Base-by-base conservation (phyloP, 768 basidiomycete species). In the Mrakia gelida region DNA sequence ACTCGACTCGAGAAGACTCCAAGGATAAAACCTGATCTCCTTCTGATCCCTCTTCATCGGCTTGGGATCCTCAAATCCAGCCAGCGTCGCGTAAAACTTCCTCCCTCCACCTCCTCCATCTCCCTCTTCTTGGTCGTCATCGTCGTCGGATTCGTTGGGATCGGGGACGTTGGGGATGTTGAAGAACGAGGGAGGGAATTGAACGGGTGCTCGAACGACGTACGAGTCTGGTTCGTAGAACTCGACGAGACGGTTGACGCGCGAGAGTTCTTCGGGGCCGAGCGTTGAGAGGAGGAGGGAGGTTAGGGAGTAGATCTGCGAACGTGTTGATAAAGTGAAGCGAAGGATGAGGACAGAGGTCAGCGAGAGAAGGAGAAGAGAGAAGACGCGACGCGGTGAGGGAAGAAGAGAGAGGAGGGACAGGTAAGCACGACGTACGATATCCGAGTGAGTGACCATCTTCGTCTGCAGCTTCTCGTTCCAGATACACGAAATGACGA, bases 401-500 rank as follows among this genome's bases (percentile, higher is more conserved):
- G 38, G 23, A 26, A 10, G 34, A 67, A 34, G 26, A 26, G 10
- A 54, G 43, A 34, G 3, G 45, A 49, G 9, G 43, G 26, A n/a
- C 4, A 10, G 45, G 28, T n/a, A 21, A 23, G 38, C 3, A 26
- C 18, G 49, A 54, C 49, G 49, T 10, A 73, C 56, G 56, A 73
- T 45, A 45, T 73, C 71, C 11, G 71, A 30, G 49, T 54, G 32
- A 2, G 71, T 73, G 52, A 73, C 49, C 15, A 73, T 52, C 5
- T 34, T 28, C 5, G 26, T 23, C 52, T 56, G 26, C 13, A 61
- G n/a, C 32, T 73, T 61, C 26, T 52, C 13, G 52, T 73, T 54
- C 71, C 71, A 73, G 34, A 73, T 73, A 16, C 71, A 73, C 6
- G 71, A 73, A 38, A 73, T 10, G 52, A 73, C 71, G 26, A 49